Conservation (phyloP, 2,329 filamentous ascomycete species). For the Scedosporium minutisporum region DNA sequence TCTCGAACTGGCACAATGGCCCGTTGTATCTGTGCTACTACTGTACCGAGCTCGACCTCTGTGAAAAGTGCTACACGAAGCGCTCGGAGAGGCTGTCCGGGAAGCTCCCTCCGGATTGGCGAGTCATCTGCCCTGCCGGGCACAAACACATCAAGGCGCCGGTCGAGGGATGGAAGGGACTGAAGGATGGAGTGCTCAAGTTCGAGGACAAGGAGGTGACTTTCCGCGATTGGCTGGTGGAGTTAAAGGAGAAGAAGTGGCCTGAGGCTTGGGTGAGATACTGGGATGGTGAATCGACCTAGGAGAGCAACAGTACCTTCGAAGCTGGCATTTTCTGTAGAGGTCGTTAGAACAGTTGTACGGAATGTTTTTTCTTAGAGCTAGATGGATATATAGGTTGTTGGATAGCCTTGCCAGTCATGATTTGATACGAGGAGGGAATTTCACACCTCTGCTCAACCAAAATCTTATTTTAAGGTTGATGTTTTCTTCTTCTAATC, state of each 20-base stretch:
- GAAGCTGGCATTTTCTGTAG: too few relatives aligned
- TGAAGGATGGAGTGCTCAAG: not conserved
- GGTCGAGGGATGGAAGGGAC: not conserved
- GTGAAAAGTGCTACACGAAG: not conserved
- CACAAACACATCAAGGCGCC: slow-evolving; percentile 3
- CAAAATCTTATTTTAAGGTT: too few relatives aligned
- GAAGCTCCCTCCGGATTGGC: not conserved
- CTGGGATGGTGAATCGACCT: not conserved
- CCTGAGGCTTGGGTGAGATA: slow-evolving; percentile 3
- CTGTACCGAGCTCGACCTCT: slow-evolving; percentile 1
- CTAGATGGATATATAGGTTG: too few relatives aligned
- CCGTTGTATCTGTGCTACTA: slow-evolving; percentile 3
- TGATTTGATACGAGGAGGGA: too few relatives aligned
- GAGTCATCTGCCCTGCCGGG: not conserved
- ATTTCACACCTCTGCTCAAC: too few relatives aligned
- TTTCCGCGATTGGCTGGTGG: not conserved
- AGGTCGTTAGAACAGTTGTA: too few relatives aligned
- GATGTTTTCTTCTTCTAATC: too few relatives aligned
- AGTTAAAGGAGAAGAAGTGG: slow-evolving; percentile 6
- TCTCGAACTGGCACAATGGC: not conserved
- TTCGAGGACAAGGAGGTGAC: not conserved
- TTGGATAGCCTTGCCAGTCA: too few relatives aligned
- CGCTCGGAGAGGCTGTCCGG: not conserved
- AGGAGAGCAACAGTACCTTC: not conserved
- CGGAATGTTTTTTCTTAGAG: too few relatives aligned